Evolutionary conservation across 352 stramenopile species (phyloP).

Genomic region (Pythium biforme): DNA sequence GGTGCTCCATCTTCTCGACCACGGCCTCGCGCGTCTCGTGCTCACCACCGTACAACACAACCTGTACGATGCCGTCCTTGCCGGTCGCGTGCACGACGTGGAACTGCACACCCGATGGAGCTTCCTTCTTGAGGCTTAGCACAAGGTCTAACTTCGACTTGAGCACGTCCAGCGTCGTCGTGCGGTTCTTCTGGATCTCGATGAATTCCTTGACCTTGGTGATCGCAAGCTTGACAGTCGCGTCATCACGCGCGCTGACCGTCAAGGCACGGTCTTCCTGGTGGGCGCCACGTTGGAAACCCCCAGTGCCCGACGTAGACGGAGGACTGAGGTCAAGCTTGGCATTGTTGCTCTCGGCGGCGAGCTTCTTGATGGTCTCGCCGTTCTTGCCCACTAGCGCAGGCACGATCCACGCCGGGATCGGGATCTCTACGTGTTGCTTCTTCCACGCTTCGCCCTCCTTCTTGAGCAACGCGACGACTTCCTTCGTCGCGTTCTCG

Average conservation of each 20-base stretch:
- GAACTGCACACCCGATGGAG: constrained; percentile 45
- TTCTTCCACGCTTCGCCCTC: constrained; percentile 62
- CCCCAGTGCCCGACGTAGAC: constrained; percentile 4
- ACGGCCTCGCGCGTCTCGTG: constrained; percentile 55
- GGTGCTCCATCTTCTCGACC: constrained; percentile 63
- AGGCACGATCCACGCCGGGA: constrained; percentile 64
- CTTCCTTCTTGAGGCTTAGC: constrained; percentile 48
- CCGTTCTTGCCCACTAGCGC: constrained; percentile 73
- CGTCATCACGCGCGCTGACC: constrained; percentile 62
- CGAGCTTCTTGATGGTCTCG: constrained; percentile 78
- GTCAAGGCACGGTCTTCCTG: constrained; percentile 49
- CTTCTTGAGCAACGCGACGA: constrained; percentile 43
- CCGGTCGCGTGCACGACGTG: constrained; percentile 45
- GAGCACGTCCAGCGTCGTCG: constrained; percentile 41
- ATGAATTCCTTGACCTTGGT: constrained; percentile 58
- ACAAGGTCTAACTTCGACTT: constrained; percentile 54
- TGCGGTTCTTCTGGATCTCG: constrained; percentile 48
- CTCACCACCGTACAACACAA: constrained; percentile 58
- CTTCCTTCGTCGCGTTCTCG: constrained; percentile 44
- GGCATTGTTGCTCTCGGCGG: constrained; percentile 48
- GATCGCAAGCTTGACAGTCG: constrained; percentile 53
- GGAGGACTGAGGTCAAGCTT: constrained; percentile 51
- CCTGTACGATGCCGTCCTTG: constrained; percentile 36
- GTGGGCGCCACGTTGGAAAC: constrained; percentile 1
- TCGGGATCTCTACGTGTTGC: constrained; percentile 61